A percentile compares a stretch with the other conserved stretches of the same genome.
These are phyloP conservation scores for Aspergillus clavatus DNA, from an alignment of 2,329 filamentous ascomycete genomes.

Conservation along the genomic window DNA sequence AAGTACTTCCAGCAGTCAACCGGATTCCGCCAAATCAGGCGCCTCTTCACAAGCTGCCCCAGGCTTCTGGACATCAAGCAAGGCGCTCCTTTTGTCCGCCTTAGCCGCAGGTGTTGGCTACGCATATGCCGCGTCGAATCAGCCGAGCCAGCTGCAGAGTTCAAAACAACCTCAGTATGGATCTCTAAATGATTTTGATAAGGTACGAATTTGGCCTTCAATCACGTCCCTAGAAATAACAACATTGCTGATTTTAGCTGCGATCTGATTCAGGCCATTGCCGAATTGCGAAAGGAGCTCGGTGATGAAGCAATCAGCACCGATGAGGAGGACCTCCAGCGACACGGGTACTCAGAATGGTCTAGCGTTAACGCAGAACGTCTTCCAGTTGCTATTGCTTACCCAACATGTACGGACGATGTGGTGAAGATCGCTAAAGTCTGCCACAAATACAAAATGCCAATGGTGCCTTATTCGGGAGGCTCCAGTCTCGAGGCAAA, in stretches of 20 bases:
- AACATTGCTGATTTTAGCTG: not conserved
- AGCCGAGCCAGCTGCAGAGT: slow-evolving; percentile 14
- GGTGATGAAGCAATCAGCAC: slow-evolving; percentile 59
- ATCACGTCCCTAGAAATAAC: not conserved
- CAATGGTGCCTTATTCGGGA: slow-evolving; percentile 81
- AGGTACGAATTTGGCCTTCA: slow-evolving; percentile 21
- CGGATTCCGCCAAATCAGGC: slow-evolving; percentile 11
- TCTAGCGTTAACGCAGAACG: slow-evolving; percentile 62
- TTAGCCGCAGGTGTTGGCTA: slow-evolving; percentile 52
- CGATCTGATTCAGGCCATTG: slow-evolving; percentile 47
- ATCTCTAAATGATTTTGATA: slow-evolving; percentile 35
- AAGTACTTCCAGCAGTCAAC: slow-evolving; percentile 3
- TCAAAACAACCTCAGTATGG: slow-evolving; percentile 34
- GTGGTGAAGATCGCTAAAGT: slow-evolving; percentile 62
- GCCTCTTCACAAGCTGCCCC: slow-evolving; percentile 12
- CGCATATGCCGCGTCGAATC: slow-evolving; percentile 43
- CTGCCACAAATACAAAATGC: slow-evolving; percentile 73
- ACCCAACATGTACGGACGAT: slow-evolving; percentile 60
- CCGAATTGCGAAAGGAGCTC: slow-evolving; percentile 49
- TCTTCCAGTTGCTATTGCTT: slow-evolving; percentile 61
- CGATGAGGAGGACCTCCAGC: slow-evolving; percentile 59
- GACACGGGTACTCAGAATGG: slow-evolving; percentile 67
- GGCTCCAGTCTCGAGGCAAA: slow-evolving; percentile 85
- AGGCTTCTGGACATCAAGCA: slow-evolving; percentile 43
- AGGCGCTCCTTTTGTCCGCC: slow-evolving; percentile 46